Percentiles rank a stretch among this genome's conserved stretches.
phyloP scores from a whole-genome alignment of 805 yeast genomes.

The Wickerhamiella azymoides region DNA sequence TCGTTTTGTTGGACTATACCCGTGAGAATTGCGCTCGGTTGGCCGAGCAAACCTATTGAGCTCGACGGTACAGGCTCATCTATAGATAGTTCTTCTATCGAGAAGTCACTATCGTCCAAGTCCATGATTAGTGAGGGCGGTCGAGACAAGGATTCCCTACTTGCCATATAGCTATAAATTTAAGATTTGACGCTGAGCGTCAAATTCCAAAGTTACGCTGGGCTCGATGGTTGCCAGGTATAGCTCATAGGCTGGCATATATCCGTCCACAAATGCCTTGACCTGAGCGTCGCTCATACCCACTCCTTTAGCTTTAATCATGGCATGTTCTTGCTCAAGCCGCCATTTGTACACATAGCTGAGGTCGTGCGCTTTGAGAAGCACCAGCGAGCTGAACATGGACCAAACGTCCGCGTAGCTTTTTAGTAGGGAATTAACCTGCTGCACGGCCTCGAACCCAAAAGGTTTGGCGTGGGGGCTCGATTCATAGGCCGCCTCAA shows the following conservation, averaged over 20 bases:
- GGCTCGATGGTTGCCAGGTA: slow-evolving; percentile 25
- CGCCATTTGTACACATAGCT: slow-evolving; percentile 68
- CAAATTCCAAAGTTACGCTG: not conserved
- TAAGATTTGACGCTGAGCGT: not conserved
- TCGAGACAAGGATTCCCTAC: not conserved
- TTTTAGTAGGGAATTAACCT: slow-evolving; percentile 40
- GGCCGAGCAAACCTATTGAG: slow-evolving; percentile 17
- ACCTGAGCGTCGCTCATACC: slow-evolving; percentile 80
- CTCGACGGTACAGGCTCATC: not conserved
- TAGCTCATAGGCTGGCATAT: slow-evolving; percentile 72
- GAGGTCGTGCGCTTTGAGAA: slow-evolving; percentile 45
- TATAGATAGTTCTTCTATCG: slow-evolving; percentile 9
- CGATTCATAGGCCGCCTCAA: slow-evolving; percentile 15
- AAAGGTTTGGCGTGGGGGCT: slow-evolving; percentile 17
- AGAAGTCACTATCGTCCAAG: slow-evolving; percentile 3
- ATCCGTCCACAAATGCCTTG: slow-evolving; percentile 54
- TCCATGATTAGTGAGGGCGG: not conserved
- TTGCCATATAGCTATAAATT: not conserved
- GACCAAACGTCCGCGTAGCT: slow-evolving; percentile 44
- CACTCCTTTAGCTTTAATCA: slow-evolving; percentile 38
- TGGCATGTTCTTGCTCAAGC: slow-evolving; percentile 50
- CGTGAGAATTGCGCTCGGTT: slow-evolving; percentile 14
- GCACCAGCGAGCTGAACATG: slow-evolving; percentile 45
- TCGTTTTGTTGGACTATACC: slow-evolving; percentile 16
- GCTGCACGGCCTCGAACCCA: slow-evolving; percentile 21